Percentiles rank a stretch among this genome's conserved stretches.
Conservation (phyloP, 768 basidiomycete species). For the Lactarius quietus region DNA sequence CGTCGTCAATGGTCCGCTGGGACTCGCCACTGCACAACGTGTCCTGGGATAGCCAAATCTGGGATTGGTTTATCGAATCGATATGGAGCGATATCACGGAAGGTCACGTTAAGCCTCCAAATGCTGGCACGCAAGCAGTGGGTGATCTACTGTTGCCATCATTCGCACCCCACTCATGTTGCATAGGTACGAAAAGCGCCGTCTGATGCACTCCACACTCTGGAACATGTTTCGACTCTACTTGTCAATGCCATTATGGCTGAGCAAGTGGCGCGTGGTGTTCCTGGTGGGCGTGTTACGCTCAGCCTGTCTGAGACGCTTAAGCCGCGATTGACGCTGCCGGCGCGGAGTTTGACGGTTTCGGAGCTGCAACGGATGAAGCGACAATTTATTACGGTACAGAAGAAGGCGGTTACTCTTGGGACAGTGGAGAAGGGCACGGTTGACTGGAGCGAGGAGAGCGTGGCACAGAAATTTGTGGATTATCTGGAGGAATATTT, state of each 20-base stretch:
- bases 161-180: not conserved
- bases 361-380: conserved; percentile 87
- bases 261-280: conserved; percentile 52
- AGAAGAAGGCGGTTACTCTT: conserved; percentile 84
- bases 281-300: conserved; percentile 50
- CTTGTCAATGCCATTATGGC: conserved; percentile 72
- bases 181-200: conserved; percentile 75
- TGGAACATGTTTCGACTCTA: conserved; percentile 73
- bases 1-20: conserved; percentile 98
- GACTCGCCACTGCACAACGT: conserved; percentile 93
- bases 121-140: conserved; percentile 75
- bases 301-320: conserved; percentile 43
- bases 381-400: conserved; percentile 85
- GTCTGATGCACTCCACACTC: conserved; percentile 77
- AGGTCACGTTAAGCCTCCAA: conserved; percentile 82
- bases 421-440: conserved; percentile 73
- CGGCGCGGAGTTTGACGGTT: conserved; percentile 69
- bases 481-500: conserved; percentile 69
- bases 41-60: conserved; percentile 64
- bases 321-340: conserved; percentile 55
- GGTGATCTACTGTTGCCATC: conserved; percentile 30
- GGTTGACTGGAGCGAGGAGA: conserved; percentile 75
- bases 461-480: conserved; percentile 66
- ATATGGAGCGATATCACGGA: conserved; percentile 82
- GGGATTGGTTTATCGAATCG: conserved; percentile 59